Percentiles rank a stretch among this genome's conserved stretches.
Conservation (phyloP, 768 basidiomycete genomes). For the Serpula lacrymans region DNA sequence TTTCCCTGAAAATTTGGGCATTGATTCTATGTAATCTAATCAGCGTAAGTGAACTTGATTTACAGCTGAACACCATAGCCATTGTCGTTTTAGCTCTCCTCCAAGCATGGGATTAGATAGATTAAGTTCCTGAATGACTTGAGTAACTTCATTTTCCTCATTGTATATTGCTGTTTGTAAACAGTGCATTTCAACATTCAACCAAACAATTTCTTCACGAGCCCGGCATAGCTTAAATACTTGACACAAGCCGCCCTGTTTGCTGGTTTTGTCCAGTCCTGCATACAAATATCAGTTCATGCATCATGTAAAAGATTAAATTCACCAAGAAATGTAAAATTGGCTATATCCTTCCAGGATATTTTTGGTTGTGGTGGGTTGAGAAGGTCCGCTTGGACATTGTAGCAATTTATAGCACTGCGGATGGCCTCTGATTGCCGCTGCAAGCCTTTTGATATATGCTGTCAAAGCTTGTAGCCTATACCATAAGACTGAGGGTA, state of each 20-base stretch:
- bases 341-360: slow-evolving; percentile 26
- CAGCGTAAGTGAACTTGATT: too few species aligned
- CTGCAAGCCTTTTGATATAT: slow-evolving; percentile 9
- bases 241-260: background rate
- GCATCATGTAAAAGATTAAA: background rate
- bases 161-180: too few species aligned
- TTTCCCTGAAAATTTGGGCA: too few species aligned
- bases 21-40: too few species aligned
- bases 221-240: background rate
- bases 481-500: too few species aligned
- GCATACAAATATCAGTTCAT: background rate
- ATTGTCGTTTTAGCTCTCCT: too few species aligned
- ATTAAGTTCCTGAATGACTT: too few species aligned
- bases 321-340: slow-evolving; percentile 20
- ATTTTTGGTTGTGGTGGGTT: slow-evolving; percentile 8
- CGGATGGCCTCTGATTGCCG: slow-evolving; percentile 7
- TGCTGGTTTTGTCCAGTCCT: background rate
- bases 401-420: slow-evolving; percentile 8
- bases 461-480: slow-evolving; percentile 10
- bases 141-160: too few species aligned
- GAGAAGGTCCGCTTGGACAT: slow-evolving; percentile 4
- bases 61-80: too few species aligned
- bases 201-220: background rate
- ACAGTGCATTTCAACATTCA: background rate
- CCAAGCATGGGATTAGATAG: too few species aligned